These are phyloP conservation scores for Kuraishia capsulata DNA, from an alignment of 805 yeast genomes.

Conservation along the genomic window DNA sequence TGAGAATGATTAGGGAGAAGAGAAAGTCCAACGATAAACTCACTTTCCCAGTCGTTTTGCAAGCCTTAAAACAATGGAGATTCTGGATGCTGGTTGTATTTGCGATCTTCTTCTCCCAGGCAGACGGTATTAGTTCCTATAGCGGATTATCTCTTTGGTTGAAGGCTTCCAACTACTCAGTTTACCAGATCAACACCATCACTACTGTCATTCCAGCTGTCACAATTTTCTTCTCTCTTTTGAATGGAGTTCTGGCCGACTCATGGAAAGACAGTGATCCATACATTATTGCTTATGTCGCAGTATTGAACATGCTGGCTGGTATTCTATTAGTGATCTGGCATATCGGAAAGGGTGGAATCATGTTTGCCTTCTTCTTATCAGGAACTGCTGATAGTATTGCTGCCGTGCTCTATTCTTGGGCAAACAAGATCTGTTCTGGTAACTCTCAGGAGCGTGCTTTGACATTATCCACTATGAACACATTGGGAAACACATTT, in stretches of 20 bases:
- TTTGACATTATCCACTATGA: conserved; percentile 8
- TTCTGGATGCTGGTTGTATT: conserved; percentile 22
- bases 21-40: neutral
- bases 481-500: conserved; percentile 7
- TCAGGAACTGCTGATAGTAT: conserved; percentile 9
- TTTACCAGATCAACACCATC: conserved; percentile 10
- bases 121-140: conserved; percentile 22
- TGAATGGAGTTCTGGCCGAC: conserved; percentile 20
- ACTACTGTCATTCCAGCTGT: conserved; percentile 16
- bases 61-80: conserved; percentile 25
- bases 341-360: conserved; percentile 10
- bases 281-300: conserved; percentile 33
- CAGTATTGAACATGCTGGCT: conserved; percentile 43
- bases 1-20: conserved; percentile 16
- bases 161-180: conserved; percentile 9
- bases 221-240: conserved; percentile 15
- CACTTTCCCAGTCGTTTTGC: neutral
- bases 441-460: conserved; percentile 10
- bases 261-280: conserved; percentile 17
- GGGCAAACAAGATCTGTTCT: conserved; percentile 9
- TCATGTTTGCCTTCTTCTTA: conserved; percentile 12
- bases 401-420: conserved; percentile 10
- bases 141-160: conserved; percentile 12
- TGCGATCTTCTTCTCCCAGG: conserved; percentile 25
- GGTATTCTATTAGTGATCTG: conserved; percentile 25